Evolutionary conservation across 768 basidiomycete species (phyloP).

Genomic region (Candolleomyces aberdarensis): DNA sequence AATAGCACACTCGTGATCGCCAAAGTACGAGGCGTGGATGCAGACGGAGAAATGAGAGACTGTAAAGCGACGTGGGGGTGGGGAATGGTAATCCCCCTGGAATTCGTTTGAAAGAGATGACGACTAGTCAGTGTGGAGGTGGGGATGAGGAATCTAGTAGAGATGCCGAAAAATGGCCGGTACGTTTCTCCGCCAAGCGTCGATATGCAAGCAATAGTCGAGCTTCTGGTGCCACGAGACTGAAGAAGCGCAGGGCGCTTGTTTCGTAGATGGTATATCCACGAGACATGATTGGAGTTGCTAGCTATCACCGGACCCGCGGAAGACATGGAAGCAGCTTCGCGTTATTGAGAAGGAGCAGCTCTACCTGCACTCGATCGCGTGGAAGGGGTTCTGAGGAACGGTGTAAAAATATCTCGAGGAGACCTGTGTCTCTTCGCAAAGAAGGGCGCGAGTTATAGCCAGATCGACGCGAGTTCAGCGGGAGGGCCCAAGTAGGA

Average conservation of each 20-base stretch:
- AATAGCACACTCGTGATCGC: constrained; percentile 4
- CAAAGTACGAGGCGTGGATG: neutral
- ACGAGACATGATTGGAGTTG: neutral
- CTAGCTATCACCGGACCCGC: neutral
- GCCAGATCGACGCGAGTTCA: neutral
- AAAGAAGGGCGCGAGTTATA: neutral
- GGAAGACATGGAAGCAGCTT: neutral
- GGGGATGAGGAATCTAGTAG: neutral
- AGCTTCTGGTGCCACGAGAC: neutral
- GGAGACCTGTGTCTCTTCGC: neutral
- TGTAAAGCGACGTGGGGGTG: neutral
- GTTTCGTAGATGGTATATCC: neutral
- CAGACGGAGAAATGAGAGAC: constrained; percentile 6
- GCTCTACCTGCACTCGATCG: neutral
- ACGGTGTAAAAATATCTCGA: neutral
- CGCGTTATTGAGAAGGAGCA: neutral
- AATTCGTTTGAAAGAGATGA: too few species aligned
- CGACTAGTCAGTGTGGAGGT: neutral
- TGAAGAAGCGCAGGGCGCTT: neutral
- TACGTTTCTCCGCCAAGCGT: constrained; percentile 22
- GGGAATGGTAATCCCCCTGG: neutral
- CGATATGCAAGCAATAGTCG: neutral
- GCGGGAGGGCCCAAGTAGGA: neutral
- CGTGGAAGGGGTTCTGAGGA: neutral
- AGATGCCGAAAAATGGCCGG: constrained; percentile 24